phyloP scores from a whole-genome alignment of 2,329 filamentous ascomycete species.

The Alternaria angustiovoidea region DNA sequence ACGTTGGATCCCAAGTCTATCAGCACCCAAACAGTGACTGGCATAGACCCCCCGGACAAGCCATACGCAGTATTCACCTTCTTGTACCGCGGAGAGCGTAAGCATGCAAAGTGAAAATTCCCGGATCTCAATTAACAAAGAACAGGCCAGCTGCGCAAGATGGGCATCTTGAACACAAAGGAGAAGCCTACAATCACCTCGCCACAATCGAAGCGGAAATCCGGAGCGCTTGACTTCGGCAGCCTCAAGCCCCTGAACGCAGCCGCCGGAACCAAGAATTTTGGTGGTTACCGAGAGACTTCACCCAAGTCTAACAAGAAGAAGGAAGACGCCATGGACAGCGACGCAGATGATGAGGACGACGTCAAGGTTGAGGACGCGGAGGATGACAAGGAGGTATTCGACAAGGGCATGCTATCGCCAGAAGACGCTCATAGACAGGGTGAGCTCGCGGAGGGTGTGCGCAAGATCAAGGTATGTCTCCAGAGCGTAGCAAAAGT shows the following conservation, averaged over 20 bases:
- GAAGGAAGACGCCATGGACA: slow-evolving; percentile 71
- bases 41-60: slow-evolving; percentile 93
- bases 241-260: slow-evolving; percentile 84
- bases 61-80: slow-evolving; percentile 98
- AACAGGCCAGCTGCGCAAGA: slow-evolving; percentile 91
- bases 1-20: slow-evolving; percentile 95
- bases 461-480: slow-evolving; percentile 83
- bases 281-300: slow-evolving; percentile 81
- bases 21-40: slow-evolving; percentile 98
- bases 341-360: slow-evolving; percentile 75
- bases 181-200: slow-evolving; percentile 68
- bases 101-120: slow-evolving; percentile 52
- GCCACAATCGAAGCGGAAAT: slow-evolving; percentile 76
- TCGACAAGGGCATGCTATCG: slow-evolving; percentile 62
- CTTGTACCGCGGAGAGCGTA: slow-evolving; percentile 94
- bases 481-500: slow-evolving; percentile 23
- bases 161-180: slow-evolving; percentile 80
- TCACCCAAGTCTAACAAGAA: slow-evolving; percentile 61
- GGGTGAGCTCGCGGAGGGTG: slow-evolving; percentile 79
- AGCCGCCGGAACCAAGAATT: slow-evolving; percentile 81
- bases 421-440: slow-evolving; percentile 76
- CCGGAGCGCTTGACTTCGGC: slow-evolving; percentile 83
- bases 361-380: slow-evolving; percentile 70
- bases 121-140: slow-evolving; percentile 19
- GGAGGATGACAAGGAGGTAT: slow-evolving; percentile 65